Conservation (phyloP, 2,329 filamentous ascomycete species). For the Fusarium napiforme region DNA sequence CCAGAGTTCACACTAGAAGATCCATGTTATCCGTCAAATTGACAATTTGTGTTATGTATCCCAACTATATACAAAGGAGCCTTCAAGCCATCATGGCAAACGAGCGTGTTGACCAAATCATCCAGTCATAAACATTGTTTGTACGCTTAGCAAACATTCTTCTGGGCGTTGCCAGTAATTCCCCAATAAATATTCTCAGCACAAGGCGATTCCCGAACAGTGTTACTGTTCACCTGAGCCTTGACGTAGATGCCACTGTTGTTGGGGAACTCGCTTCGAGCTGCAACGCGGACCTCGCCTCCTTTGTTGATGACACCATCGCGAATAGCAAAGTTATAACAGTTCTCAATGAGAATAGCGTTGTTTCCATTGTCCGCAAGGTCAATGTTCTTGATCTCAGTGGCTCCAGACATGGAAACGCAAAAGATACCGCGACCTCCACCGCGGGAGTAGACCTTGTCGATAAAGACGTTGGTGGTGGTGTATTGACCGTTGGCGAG, state of each 20-base stretch:
- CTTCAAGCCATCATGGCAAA: not conserved
- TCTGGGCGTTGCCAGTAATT: slow-evolving; percentile 57
- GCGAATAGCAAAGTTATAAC: slow-evolving; percentile 64
- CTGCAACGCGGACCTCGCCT: slow-evolving; percentile 65
- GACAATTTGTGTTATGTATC: not conserved
- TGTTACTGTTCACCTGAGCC: slow-evolving; percentile 59
- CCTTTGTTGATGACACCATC: slow-evolving; percentile 64
- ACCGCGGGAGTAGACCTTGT: slow-evolving; percentile 65
- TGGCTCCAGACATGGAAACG: slow-evolving; percentile 66
- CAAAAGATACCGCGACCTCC: slow-evolving; percentile 69
- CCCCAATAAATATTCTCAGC: slow-evolving; percentile 63
- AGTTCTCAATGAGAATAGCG: slow-evolving; percentile 68
- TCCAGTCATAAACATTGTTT: not conserved
- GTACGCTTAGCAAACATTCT: slow-evolving; percentile 51
- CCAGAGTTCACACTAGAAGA: not conserved
- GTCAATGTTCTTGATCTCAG: slow-evolving; percentile 60
- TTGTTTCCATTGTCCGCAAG: slow-evolving; percentile 65
- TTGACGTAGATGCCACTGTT: slow-evolving; percentile 63
- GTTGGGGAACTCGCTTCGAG: slow-evolving; percentile 64
- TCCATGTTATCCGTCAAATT: not conserved
- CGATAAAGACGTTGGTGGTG: slow-evolving; percentile 62
- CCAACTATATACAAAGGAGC: not conserved
- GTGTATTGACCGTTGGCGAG: slow-evolving; percentile 59
- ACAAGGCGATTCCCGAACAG: slow-evolving; percentile 65
- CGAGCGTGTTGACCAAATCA: not conserved